These are phyloP conservation scores for Suillus tomentosus DNA, from an alignment of 768 basidiomycete genomes.

Conservation along the genomic window DNA sequence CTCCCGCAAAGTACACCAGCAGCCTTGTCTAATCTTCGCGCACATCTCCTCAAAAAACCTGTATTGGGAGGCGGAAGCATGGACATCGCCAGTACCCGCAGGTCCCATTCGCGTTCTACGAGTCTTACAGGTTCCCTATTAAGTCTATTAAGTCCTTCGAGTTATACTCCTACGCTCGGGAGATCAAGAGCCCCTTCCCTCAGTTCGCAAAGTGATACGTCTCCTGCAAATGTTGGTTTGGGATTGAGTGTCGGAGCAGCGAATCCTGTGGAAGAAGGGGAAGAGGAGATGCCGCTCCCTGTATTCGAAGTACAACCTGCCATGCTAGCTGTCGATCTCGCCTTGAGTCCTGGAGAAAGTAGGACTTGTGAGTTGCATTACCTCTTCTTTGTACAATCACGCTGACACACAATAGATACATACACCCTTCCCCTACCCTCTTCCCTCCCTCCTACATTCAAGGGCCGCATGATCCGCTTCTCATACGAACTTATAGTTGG, in stretches of 20 bases:
- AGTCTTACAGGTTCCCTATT: slow-evolving; percentile 54
- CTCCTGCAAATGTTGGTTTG: slow-evolving; percentile 21
- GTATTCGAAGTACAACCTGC: slow-evolving; percentile 84
- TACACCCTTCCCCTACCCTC: slow-evolving; percentile 78
- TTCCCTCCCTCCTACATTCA: slow-evolving; percentile 87
- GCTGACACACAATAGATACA: slow-evolving; percentile 52
- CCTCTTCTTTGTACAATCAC: neutral
- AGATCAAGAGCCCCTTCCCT: slow-evolving; percentile 27
- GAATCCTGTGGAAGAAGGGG: slow-evolving; percentile 42
- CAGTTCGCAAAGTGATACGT: slow-evolving; percentile 19
- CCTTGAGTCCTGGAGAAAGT: slow-evolving; percentile 80
- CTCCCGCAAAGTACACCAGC: slow-evolving; percentile 45
- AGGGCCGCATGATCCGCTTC: slow-evolving; percentile 80
- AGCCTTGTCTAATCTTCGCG: slow-evolving; percentile 52
- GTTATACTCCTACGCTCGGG: slow-evolving; percentile 13
- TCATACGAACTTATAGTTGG: slow-evolving; percentile 91
- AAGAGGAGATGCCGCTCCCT: slow-evolving; percentile 70
- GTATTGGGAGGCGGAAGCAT: slow-evolving; percentile 76
- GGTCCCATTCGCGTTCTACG: slow-evolving; percentile 43
- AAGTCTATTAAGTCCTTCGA: slow-evolving; percentile 37
- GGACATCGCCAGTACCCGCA: slow-evolving; percentile 59
- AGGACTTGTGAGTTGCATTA: slow-evolving; percentile 59
- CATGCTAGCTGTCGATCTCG: slow-evolving; percentile 88
- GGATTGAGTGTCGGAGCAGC: slow-evolving; percentile 17
- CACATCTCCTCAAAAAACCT: slow-evolving; percentile 44